phyloP scores from a whole-genome alignment of 2,329 filamentous ascomycete genomes.

The Epichloe glyceriae region DNA sequence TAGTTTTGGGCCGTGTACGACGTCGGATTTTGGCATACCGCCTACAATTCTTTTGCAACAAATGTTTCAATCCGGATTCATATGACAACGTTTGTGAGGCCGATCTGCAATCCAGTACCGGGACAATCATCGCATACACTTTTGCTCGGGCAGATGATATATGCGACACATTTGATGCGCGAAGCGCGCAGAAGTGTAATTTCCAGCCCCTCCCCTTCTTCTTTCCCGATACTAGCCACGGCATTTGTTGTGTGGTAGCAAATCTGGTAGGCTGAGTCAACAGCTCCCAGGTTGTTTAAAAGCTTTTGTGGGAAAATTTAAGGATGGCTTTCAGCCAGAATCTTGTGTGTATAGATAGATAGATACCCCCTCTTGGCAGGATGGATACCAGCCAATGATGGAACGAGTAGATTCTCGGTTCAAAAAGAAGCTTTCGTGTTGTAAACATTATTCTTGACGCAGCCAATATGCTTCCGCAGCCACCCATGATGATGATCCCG shows the following conservation, averaged over 20 bases:
- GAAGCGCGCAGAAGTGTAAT: not conserved
- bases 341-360: not conserved
- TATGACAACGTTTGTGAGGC: too few relatives aligned
- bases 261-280: not conserved
- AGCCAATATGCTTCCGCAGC: not conserved
- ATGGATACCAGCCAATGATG: not conserved
- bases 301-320: not conserved
- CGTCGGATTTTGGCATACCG: not conserved
- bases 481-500: too few relatives aligned
- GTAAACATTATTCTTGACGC: not conserved
- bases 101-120: not conserved
- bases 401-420: not conserved
- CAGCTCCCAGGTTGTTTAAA: not conserved
- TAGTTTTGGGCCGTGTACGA: not conserved
- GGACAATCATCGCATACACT: not conserved
- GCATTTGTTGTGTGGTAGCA: not conserved
- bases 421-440: not conserved
- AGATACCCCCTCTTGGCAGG: slow-evolving; percentile 1
- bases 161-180: not conserved
- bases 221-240: not conserved
- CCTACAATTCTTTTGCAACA: not conserved
- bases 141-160: not conserved
- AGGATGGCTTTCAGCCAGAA: not conserved
- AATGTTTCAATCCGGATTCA: not conserved
- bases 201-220: not conserved